Percentiles rank a stretch among this genome's conserved stretches.
Conservation (phyloP, 768 basidiomycete genomes). For the Nidula microcarpa region DNA sequence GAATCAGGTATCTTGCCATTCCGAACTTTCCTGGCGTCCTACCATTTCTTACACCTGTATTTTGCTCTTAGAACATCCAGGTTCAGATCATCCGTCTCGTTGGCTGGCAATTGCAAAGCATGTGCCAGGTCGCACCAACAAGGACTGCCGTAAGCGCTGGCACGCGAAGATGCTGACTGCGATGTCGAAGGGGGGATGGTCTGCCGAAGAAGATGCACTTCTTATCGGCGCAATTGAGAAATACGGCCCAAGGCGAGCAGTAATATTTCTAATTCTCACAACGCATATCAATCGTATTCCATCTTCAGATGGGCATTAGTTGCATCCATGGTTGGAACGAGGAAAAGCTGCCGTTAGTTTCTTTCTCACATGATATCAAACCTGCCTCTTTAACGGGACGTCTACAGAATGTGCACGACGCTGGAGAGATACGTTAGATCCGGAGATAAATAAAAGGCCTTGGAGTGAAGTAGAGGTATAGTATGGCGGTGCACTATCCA, state of each 20-base stretch:
- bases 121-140: background rate
- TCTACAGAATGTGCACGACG: background rate
- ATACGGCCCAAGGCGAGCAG: background rate
- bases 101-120: background rate
- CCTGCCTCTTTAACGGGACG: background rate
- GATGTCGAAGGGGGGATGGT: background rate
- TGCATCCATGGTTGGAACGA: background rate
- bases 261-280: background rate
- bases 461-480: background rate
- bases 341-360: background rate
- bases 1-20: background rate
- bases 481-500: no score
- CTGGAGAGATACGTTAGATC: background rate
- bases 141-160: background rate
- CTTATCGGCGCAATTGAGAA: background rate
- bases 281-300: background rate
- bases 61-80: background rate
- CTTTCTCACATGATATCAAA: background rate
- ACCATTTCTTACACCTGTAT: background rate
- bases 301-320: background rate
- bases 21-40: background rate
- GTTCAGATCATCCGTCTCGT: background rate
- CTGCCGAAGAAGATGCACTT: background rate
- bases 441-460: background rate
- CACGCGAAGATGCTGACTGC: background rate